Percentiles rank a stretch among this genome's conserved stretches.
Evolutionary conservation across 129 eudicot species (phyloP).

Genomic region (Erigeron canadensis): DNA sequence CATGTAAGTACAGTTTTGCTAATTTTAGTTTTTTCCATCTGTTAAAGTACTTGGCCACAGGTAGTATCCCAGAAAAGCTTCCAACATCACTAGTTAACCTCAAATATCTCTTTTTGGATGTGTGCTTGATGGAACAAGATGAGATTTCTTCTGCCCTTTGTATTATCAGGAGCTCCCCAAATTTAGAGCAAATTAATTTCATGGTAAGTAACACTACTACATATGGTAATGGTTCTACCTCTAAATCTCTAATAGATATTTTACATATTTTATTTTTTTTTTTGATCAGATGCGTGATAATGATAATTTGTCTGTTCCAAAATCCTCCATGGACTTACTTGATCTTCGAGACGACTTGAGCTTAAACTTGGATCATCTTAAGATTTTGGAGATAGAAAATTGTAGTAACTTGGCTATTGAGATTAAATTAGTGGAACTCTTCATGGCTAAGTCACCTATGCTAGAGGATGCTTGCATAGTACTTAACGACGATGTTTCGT

Average conservation of each 20-base stretch:
- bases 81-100: background rate
- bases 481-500: no score
- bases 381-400: background rate
- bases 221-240: no score
- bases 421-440: no score
- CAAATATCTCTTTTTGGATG: background rate
- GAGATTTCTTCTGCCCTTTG: background rate
- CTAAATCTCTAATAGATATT: background rate
- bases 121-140: background rate
- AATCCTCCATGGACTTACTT: background rate
- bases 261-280: background rate
- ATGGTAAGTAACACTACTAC: background rate
- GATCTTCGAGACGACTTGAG: background rate
- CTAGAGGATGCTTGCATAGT: no score
- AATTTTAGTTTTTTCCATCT: no score
- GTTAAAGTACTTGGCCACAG: slow-evolving; percentile 6
- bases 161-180: slow-evolving; percentile 13
- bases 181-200: background rate
- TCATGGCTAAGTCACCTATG: no score
- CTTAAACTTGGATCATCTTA: slow-evolving; percentile 9
- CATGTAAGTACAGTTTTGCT: background rate
- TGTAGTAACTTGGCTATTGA: no score
- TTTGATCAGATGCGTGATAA: background rate
- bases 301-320: no score
- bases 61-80: slow-evolving; percentile 9